These are phyloP conservation scores for Selaginella tamariscina DNA, from an alignment of 75 land plant genomes.

Conservation along the genomic window DNA sequence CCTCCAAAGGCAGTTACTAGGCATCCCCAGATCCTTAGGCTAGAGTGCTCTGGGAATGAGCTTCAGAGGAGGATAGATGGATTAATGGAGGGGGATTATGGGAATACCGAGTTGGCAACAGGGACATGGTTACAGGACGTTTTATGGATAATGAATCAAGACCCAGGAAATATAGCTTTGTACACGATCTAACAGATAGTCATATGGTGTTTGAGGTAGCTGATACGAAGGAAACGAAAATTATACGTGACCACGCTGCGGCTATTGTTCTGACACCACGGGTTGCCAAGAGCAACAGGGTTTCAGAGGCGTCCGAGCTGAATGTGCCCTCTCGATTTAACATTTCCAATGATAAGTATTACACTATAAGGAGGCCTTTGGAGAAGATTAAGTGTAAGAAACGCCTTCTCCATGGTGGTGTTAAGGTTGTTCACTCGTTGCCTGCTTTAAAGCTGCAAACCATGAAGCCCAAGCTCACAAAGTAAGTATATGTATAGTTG, in stretches of 20 bases:
- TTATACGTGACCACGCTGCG: slow-evolving; percentile 54
- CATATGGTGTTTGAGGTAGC: slow-evolving; percentile 88
- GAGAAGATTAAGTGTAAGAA: slow-evolving; percentile 71
- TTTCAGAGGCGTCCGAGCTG: slow-evolving; percentile 33
- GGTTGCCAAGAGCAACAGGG: slow-evolving; percentile 12
- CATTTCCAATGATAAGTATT: slow-evolving; percentile 88
- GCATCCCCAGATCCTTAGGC: slow-evolving; percentile 69
- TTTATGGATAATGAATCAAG: slow-evolving; percentile 40
- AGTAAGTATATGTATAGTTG: slow-evolving; percentile 31
- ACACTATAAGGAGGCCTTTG: slow-evolving; percentile 66
- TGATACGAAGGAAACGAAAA: slow-evolving; percentile 40
- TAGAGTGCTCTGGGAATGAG: slow-evolving; percentile 34
- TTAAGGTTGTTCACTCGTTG: slow-evolving; percentile 78
- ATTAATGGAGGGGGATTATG: slow-evolving; percentile 22
- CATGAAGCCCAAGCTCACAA: slow-evolving; percentile 86
- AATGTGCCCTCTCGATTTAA: slow-evolving; percentile 46
- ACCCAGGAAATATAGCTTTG: slow-evolving; percentile 32
- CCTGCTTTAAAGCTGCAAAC: slow-evolving; percentile 84
- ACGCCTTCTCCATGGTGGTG: slow-evolving; percentile 63
- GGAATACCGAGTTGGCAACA: slow-evolving; percentile 43
- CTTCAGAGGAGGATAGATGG: slow-evolving; percentile 27
- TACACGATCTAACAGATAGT: slow-evolving; percentile 74
- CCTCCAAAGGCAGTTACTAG: neutral
- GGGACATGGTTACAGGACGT: slow-evolving; percentile 75
- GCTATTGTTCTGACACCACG: slow-evolving; percentile 63